Evolutionary conservation across 495 filamentous ascomycete species (phyloP), one percentile per base, ranked within the genome.

Genomic region (Ramalina peruviana): DNA sequence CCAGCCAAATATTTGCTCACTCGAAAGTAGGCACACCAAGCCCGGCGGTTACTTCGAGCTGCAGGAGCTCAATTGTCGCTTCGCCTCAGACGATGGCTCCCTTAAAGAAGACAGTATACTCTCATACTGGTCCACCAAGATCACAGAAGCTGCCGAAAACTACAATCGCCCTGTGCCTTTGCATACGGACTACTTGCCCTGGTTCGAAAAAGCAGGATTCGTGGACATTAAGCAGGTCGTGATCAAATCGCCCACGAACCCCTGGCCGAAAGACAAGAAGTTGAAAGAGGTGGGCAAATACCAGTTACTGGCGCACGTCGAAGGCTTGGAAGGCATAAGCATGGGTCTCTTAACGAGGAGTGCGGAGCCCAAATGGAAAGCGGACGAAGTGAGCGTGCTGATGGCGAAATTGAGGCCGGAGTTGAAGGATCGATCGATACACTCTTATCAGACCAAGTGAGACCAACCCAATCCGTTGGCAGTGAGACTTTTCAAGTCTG

Each of bases 21-120:
- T 39, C 47, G 15, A 7, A 17, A 15, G 17, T n/a, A 59, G 71
- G 37, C 70, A 79, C 47, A 68, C 79, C 19, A 72, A 74, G 54
- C 79, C 81, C 0, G 80, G 80, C n/a, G 80, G 79, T 30, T 84
- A 73, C 60, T 62, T 83, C 40, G 81, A 85, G 61, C 72, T 72
- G 50, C 77, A 83, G 52, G 82, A 86, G 52, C 54, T 78, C 23
- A 70, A 76, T 47, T 66, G 65, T n/a, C 67, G 66, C n/a, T 71
- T 72, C 4, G 60, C 62, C 47, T 81, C 76, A 54, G 81, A 85
- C 54, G 81, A 85, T 50, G 73, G 64, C 10, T 78, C 76, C 4
- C 72, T 85, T 65, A 63, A 69, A 40, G 63, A 63, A 25, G 67
- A 71, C 36, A 65, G 65, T 25, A 65, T 64, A 4, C 65, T 76